Conservation (phyloP, 2,329 filamentous ascomycete species). For the Fusarium mexicanum region DNA sequence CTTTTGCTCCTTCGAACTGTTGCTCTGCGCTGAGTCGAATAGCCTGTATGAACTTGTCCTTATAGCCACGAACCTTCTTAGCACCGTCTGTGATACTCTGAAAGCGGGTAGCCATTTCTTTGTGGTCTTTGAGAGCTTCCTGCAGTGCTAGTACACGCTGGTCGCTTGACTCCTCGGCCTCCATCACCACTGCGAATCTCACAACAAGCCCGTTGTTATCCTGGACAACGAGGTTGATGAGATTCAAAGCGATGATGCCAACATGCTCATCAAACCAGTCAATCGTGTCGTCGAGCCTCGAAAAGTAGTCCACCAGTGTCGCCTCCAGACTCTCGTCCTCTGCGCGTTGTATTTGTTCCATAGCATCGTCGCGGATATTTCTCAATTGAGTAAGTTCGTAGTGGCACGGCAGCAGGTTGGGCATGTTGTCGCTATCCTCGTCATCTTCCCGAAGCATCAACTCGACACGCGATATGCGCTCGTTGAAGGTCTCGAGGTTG, state of each 20-base stretch:
- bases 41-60: slow-evolving; percentile 89
- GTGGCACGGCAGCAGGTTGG: slow-evolving; percentile 88
- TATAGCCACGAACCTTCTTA: slow-evolving; percentile 93
- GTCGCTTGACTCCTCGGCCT: slow-evolving; percentile 97
- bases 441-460: slow-evolving; percentile 84
- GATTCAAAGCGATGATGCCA: slow-evolving; percentile 85
- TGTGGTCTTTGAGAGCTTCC: slow-evolving; percentile 94
- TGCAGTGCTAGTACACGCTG: slow-evolving; percentile 89
- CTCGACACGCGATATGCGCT: slow-evolving; percentile 79
- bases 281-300: slow-evolving; percentile 84
- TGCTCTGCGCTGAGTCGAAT: slow-evolving; percentile 78
- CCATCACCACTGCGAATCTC: slow-evolving; percentile 88
- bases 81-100: slow-evolving; percentile 95
- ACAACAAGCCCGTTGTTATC: slow-evolving; percentile 93
- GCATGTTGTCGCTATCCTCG: slow-evolving; percentile 86
- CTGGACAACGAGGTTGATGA: slow-evolving; percentile 86
- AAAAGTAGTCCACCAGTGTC: slow-evolving; percentile 91
- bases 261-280: slow-evolving; percentile 97
- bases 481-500: slow-evolving; percentile 88
- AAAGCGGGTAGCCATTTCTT: slow-evolving; percentile 91
- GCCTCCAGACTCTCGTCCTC: slow-evolving; percentile 78
- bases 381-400: slow-evolving; percentile 91
- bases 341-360: slow-evolving; percentile 90
- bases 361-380: slow-evolving; percentile 94
- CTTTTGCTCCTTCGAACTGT: slow-evolving; percentile 76